Base-by-base conservation (phyloP, 176 grass and related monocot genomes). In the Carex parvula region DNA sequence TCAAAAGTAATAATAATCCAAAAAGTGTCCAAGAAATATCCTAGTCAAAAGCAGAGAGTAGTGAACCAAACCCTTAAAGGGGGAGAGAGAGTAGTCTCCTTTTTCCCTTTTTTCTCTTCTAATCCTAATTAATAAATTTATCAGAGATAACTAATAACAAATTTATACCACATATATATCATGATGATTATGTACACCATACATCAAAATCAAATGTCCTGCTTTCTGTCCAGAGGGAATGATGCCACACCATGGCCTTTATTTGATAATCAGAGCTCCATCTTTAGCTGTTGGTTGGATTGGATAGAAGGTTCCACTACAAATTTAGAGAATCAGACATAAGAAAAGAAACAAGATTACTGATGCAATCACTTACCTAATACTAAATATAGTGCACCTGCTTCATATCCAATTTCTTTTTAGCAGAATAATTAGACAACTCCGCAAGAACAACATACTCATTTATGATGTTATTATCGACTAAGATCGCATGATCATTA, bases 281-380 rank as follows among this genome's bases (percentile, higher is more conserved):
- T 77, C 50, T 77, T 77, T 17, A 77, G 50, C 50, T 73, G 70
- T 48, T 77, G 73, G 14, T 77, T 77, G 50, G 73, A 77, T 77
- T 77, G 46, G 24, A 77, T 77, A 56, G 73, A 52, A 16, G 73
- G 4, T 26, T 50, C 73, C 73, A 77, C 73, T 77, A 77, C 50
- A 30, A 54, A 70, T 6, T 71, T 56, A 17, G 0, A 77, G 24
- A 55, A 56, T 77, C 50, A 77, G 73, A 16, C 73, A 57, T 77
- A 3, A 77, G 22, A 77, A 10, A 2, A 30, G 73, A 77, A 56
- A 77, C 73, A 56, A 56, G 6, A 56, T 77, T 77, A 77, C 24
- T 56, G 73, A 77, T 77, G 73, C 73, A 77, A 53, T 77, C 13
- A 16, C 0, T 55, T 32, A 3, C 26, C 52, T 24, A 26, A 62